Conservation (phyloP, 139 green algal genomes). For the Zygnema circumcarinatum region DNA sequence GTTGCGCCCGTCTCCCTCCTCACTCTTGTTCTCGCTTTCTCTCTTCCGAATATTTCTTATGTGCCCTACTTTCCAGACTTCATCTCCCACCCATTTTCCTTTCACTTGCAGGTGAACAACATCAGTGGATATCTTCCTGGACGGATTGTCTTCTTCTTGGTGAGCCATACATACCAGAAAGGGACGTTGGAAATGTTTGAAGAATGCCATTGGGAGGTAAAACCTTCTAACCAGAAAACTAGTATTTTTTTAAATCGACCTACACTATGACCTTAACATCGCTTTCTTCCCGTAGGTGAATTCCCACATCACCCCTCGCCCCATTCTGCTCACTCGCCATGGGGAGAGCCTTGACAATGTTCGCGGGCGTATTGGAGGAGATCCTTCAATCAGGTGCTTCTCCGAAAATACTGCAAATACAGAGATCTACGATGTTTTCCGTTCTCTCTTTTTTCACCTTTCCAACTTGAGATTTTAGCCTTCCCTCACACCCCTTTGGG, state of each 20-base stretch:
- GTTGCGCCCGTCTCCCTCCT: not conserved
- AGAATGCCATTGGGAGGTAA: no score
- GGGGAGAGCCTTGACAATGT: slow-evolving; percentile 58
- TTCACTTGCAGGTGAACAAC: slow-evolving; percentile 86
- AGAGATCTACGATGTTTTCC: not conserved
- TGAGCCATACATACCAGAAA: slow-evolving; percentile 63
- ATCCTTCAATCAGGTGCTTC: slow-evolving; percentile 48
- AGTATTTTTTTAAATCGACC: no score
- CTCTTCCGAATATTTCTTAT: no score
- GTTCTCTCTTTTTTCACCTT: not conserved
- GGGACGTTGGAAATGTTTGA: not conserved
- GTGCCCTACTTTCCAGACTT: no score
- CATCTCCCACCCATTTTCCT: no score
- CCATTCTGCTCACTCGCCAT: slow-evolving; percentile 60
- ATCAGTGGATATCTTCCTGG: slow-evolving; percentile 95
- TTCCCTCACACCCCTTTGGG: slow-evolving; percentile 53
- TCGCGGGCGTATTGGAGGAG: slow-evolving; percentile 56
- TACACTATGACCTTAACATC: no score
- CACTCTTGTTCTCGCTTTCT: not conserved
- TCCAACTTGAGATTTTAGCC: not conserved
- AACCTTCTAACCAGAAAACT: no score
- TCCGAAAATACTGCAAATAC: no score
- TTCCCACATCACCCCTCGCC: slow-evolving; percentile 56
- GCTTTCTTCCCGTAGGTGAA: slow-evolving; percentile 57
- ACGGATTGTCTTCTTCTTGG: slow-evolving; percentile 95